Percentiles rank a stretch among this genome's conserved stretches.
phyloP scores from a whole-genome alignment of 306 rosid species.

The Quercus mongolica region DNA sequence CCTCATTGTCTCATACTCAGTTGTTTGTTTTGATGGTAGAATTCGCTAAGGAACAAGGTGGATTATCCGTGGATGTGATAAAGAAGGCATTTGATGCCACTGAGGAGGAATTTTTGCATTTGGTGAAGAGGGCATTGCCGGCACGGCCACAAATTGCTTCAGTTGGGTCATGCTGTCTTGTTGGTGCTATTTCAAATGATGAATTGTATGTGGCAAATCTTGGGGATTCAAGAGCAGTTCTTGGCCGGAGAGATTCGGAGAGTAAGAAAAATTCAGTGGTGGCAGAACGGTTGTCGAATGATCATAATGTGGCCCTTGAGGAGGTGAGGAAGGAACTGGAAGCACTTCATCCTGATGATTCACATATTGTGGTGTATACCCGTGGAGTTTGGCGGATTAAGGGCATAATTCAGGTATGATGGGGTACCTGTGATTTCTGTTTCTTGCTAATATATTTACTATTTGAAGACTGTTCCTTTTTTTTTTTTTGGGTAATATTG shows the following conservation, averaged over 20 bases:
- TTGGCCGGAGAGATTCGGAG: constrained; percentile 50
- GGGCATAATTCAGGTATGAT: constrained; percentile 91
- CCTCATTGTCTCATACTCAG: not conserved
- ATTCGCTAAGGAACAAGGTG: constrained; percentile 80
- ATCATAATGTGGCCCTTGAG: constrained; percentile 88
- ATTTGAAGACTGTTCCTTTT: not conserved
- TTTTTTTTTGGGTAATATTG: not conserved
- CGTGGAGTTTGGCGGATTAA: constrained; percentile 97
- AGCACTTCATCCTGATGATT: constrained; percentile 93
- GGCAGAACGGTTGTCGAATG: constrained; percentile 81
- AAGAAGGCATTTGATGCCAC: constrained; percentile 86
- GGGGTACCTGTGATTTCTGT: not conserved
- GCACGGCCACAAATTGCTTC: constrained; percentile 76
- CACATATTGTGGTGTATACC: constrained; percentile 63
- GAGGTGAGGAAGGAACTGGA: constrained; percentile 89
- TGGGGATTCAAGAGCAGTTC: constrained; percentile 94
- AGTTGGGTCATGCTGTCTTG: constrained; percentile 88
- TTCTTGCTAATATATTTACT: not conserved
- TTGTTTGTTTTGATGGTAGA: constrained; percentile 44
- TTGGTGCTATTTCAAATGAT: constrained; percentile 79
- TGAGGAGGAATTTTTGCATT: constrained; percentile 68
- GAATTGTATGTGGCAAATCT: constrained; percentile 81
- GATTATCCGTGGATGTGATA: constrained; percentile 75
- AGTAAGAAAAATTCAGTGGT: constrained; percentile 37
- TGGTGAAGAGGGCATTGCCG: constrained; percentile 64